These are phyloP conservation scores for Angomonas deanei DNA, from an alignment of 208 protist species.

Conservation along the genomic window DNA sequence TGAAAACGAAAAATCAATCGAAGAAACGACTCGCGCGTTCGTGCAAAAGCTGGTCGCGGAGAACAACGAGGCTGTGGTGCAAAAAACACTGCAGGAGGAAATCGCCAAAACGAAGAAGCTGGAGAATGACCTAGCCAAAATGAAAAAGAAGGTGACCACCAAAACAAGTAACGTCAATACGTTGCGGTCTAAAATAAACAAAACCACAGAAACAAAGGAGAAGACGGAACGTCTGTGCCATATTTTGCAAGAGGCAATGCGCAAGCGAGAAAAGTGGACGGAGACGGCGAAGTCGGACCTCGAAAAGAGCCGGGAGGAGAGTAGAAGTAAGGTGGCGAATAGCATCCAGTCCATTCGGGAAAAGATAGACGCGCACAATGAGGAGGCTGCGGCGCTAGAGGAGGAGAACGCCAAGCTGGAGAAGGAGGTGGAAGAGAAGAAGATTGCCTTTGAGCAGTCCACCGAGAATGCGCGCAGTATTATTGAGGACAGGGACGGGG, in stretches of 20 bases:
- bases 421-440: conserved; percentile 31
- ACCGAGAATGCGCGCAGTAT: conserved; percentile 29
- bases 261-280: conserved; percentile 37
- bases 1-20: neutral
- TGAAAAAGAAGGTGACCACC: conserved; percentile 43
- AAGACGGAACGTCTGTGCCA: conserved; percentile 41
- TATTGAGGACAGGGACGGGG: conserved; percentile 27
- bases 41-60: conserved; percentile 43
- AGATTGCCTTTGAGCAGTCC: conserved; percentile 51
- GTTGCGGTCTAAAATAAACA: conserved; percentile 20
- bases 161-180: conserved; percentile 31
- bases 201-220: conserved; percentile 16
- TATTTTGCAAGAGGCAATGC: conserved; percentile 39
- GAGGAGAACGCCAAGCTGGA: conserved; percentile 49
- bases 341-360: conserved; percentile 41
- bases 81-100: conserved; percentile 57
- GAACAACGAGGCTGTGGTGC: conserved; percentile 51
- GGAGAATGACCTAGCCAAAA: conserved; percentile 49
- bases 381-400: conserved; percentile 25
- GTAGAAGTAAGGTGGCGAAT: conserved; percentile 32
- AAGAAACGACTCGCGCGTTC: conserved; percentile 14
- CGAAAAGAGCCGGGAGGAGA: conserved; percentile 34
- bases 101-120: conserved; percentile 66
- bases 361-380: conserved; percentile 33
- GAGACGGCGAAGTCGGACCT: conserved; percentile 47